phyloP scores from a whole-genome alignment of 768 basidiomycete genomes.

The Podaxis pistillaris region DNA sequence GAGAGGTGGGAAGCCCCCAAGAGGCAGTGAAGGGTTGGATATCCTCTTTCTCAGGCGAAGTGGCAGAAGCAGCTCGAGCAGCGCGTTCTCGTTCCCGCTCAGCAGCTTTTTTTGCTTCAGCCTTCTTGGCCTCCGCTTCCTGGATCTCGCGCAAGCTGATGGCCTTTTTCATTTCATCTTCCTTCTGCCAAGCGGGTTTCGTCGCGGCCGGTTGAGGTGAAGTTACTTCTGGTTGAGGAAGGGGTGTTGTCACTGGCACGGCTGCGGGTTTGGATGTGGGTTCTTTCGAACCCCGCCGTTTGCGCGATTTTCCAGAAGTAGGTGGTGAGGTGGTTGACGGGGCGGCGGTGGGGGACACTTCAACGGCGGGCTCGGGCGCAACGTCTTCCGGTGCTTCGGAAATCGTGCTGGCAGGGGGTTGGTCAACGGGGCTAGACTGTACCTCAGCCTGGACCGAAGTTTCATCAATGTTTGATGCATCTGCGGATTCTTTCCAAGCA shows the following conservation, averaged over 20 bases:
- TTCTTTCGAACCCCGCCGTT: conserved; percentile 7
- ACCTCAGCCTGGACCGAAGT: not conserved
- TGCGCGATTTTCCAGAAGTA: conserved; percentile 12
- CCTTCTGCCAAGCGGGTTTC: conserved; percentile 66
- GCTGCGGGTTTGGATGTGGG: conserved; percentile 1
- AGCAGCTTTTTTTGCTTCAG: conserved; percentile 71
- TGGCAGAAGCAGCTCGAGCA: conserved; percentile 40
- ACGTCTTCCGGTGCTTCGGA: conserved; percentile 16
- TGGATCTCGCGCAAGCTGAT: conserved; percentile 92
- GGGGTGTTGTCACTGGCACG: not conserved
- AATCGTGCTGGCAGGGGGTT: conserved; percentile 16
- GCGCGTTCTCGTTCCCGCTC: conserved; percentile 71
- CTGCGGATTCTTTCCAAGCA: conserved; percentile 37
- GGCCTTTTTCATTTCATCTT: conserved; percentile 66
- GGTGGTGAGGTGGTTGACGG: not conserved
- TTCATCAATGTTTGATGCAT: not conserved
- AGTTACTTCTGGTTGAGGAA: conserved; percentile 14
- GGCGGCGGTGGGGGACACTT: conserved; percentile 9
- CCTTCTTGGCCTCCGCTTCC: conserved; percentile 83
- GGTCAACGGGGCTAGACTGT: conserved; percentile 15
- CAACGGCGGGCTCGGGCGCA: conserved; percentile 8
- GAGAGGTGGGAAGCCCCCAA: conserved; percentile 88
- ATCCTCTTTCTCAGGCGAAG: conserved; percentile 50
- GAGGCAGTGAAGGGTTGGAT: conserved; percentile 63
- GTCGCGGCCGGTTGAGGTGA: conserved; percentile 23